Conservation (phyloP, 805 yeast species). For the Zygosaccharomyces siamensis region DNA sequence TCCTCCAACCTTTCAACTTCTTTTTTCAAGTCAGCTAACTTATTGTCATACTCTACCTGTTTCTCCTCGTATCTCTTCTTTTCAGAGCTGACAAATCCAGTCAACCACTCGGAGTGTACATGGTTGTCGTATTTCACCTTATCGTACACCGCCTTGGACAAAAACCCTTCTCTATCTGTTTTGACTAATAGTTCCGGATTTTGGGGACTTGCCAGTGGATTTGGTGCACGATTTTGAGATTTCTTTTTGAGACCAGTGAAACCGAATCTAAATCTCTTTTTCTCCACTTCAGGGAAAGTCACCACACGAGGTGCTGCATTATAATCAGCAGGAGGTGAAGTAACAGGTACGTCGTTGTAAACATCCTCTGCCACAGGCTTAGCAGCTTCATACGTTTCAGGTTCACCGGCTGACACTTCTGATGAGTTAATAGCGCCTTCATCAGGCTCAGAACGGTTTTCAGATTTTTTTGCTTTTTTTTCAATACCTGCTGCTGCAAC, state of each 20-base stretch:
- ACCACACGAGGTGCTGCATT: constrained; percentile 17
- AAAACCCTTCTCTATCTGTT: constrained; percentile 22
- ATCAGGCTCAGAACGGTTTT: neutral
- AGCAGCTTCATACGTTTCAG: neutral
- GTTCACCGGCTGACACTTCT: neutral
- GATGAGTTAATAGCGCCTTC: neutral
- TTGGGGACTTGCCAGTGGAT: constrained; percentile 30
- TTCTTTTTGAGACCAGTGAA: constrained; percentile 3
- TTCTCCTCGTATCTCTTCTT: constrained; percentile 20
- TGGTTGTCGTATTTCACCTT: constrained; percentile 22
- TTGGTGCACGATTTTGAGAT: constrained; percentile 2
- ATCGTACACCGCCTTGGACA: constrained; percentile 32
- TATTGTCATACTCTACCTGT: constrained; percentile 20
- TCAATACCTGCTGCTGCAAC: neutral
- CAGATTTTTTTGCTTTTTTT: neutral
- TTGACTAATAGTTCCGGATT: constrained; percentile 30
- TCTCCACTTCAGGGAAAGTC: constrained; percentile 10
- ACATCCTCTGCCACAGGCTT: constrained; percentile 2
- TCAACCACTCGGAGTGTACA: constrained; percentile 20
- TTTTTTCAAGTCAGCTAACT: constrained; percentile 17
- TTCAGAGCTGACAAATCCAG: constrained; percentile 13
- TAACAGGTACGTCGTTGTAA: constrained; percentile 4
- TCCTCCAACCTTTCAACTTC: constrained; percentile 21
- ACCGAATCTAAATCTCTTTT: constrained; percentile 6
- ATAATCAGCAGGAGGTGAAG: constrained; percentile 12